A percentile compares a stretch with the other conserved stretches of the same genome.
Conservation (phyloP, 495 filamentous ascomycete genomes). For the Penicillium paradoxum region DNA sequence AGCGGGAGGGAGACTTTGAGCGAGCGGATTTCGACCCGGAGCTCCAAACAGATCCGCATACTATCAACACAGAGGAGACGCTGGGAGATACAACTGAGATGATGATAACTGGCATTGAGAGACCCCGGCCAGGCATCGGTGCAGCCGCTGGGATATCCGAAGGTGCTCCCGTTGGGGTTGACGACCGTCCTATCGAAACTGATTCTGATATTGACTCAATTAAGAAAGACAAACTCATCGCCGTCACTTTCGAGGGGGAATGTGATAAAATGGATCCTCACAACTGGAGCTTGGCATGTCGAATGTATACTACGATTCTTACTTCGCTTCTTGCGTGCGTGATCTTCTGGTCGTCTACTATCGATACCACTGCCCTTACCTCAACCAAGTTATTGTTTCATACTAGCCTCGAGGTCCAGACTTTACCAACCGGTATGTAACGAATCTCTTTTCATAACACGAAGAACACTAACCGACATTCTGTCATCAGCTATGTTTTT, state of each 20-base stretch:
- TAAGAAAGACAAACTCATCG: conserved; percentile 40
- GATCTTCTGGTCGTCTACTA: conserved; percentile 42
- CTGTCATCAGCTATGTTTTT: conserved; percentile 38
- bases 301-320: conserved; percentile 35
- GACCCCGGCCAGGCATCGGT: background rate
- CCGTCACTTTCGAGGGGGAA: conserved; percentile 52
- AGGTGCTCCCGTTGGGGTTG: background rate
- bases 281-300: conserved; percentile 45
- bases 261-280: conserved; percentile 52
- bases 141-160: background rate
- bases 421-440: conserved; percentile 19
- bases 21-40: conserved; percentile 5
- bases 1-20: conserved; percentile 15
- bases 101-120: conserved; percentile 18
- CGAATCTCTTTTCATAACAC: conserved; percentile 29
- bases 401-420: conserved; percentile 11
- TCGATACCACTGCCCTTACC: conserved; percentile 36
- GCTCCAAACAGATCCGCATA: conserved; percentile 13
- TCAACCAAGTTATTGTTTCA: background rate
- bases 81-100: conserved; percentile 13
- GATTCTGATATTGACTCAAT: background rate
- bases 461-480: conserved; percentile 11
- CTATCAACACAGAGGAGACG: conserved; percentile 18
- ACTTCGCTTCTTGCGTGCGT: conserved; percentile 46
- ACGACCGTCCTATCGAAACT: background rate